Base-by-base conservation (phyloP, 805 yeast species). In the Pichia exigua region DNA sequence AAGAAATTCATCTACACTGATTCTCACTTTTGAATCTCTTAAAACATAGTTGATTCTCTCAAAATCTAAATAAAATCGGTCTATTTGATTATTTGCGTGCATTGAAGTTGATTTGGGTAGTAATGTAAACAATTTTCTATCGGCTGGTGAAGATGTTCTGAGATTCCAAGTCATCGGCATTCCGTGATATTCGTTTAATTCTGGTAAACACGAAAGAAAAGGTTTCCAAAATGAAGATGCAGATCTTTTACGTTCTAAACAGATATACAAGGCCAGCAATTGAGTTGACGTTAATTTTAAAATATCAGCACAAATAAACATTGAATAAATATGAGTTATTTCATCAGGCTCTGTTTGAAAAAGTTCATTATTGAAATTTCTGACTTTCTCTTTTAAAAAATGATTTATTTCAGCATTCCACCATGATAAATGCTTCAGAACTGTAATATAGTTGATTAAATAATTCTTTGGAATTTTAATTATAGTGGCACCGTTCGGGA, bases 191-290 rank as follows among this genome's bases (percentile, higher is more conserved):
- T 84, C 90, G 0, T 67, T 61, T 15, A 70, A 53, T 0, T 69
- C 61, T 0, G 97, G 96, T 52, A 88, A 73, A 56, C 80, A 76
- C 35, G 75, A 73, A 12, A 87, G 64, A 62, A 87, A 87, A 0
- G 88, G 87, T 42, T 64, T 61, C 95, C 95, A 88, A 60, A 73
- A 81, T 1, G 85, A 79, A 2, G 55, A 54, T 0, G 51, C 43
- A 1, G 61, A 65, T 46, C 83, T 63, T 39, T 59, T 60, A 2
- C 50, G 56, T 57, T 82, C 87, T 17, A 78, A 59, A 5, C 70
- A 64, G 3, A 82, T 49, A 57, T 72, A 85, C 50, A 84, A 58
- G 0, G 79, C 59, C 8, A 83, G 57, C 40, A 85, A 60, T 64
- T 85, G 91, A 61, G 83, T 81, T 2, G 90, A 82, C 2, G 79